Evolutionary conservation across 164 flowering plant species (phyloP).

Genomic region (Warburgia ugandensis): DNA sequence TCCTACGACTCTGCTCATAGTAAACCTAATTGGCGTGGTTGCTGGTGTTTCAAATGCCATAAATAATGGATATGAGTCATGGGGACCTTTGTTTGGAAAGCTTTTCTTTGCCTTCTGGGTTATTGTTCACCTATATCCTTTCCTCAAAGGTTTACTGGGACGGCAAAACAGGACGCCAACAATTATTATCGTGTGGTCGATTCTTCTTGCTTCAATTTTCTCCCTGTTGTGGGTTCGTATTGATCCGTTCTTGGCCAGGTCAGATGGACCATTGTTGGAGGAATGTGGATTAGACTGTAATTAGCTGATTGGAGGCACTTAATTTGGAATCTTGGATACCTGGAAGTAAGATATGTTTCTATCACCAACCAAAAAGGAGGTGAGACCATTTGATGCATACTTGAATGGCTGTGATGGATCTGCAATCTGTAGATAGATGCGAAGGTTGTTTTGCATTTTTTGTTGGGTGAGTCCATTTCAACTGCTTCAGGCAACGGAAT

Average conservation of each 20-base stretch:
- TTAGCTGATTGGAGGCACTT: slow-evolving; percentile 15
- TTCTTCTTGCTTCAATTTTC: slow-evolving; percentile 59
- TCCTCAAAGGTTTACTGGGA: slow-evolving; percentile 59
- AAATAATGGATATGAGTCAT: slow-evolving; percentile 60
- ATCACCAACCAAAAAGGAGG: not conserved
- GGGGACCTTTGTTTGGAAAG: slow-evolving; percentile 65
- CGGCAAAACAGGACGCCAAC: slow-evolving; percentile 58
- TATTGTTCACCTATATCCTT: slow-evolving; percentile 57
- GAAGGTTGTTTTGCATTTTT: slow-evolving; percentile 18
- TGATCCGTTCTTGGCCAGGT: slow-evolving; percentile 50
- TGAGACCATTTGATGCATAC: slow-evolving; percentile 1
- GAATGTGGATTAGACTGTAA: slow-evolving; percentile 56
- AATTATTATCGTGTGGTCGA: slow-evolving; percentile 56
- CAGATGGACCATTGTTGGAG: slow-evolving; percentile 40
- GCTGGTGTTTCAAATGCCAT: slow-evolving; percentile 62
- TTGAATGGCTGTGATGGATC: slow-evolving; percentile 14
- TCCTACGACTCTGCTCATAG: slow-evolving; percentile 49
- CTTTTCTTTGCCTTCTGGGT: slow-evolving; percentile 66
- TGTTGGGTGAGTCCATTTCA: slow-evolving; percentile 3
- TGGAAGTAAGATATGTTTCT: not conserved
- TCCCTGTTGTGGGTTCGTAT: slow-evolving; percentile 60
- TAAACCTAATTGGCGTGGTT: slow-evolving; percentile 54
- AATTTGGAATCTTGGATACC: not conserved
- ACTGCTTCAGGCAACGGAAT: slow-evolving; percentile 7
- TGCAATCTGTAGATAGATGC: slow-evolving; percentile 28